These are phyloP conservation scores for Phlebopus sp. DNA, from an alignment of 1,284 basidiomycete genomes.

Conservation along the genomic window DNA sequence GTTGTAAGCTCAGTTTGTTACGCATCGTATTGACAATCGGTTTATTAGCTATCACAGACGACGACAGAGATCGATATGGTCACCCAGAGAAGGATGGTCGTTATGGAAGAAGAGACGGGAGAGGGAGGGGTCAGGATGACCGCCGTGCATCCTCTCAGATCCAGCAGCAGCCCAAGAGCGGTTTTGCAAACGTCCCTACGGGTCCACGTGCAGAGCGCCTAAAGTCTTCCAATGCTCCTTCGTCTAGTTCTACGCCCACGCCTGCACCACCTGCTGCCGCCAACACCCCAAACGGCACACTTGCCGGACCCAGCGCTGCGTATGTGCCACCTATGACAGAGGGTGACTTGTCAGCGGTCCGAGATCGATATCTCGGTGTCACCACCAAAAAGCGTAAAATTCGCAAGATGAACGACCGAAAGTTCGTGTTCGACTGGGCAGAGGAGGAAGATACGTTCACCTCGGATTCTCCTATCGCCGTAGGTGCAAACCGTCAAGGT, in stretches of 20 bases:
- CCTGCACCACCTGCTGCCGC: constrained; percentile 45
- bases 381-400: constrained; percentile 92
- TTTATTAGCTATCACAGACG: constrained; percentile 43
- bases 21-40: constrained; percentile 10
- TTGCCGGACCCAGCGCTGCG: constrained; percentile 37
- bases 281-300: constrained; percentile 15
- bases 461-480: constrained; percentile 60
- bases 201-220: constrained; percentile 76
- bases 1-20: constrained; percentile 42
- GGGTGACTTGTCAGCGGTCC: constrained; percentile 72
- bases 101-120: constrained; percentile 34
- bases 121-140: constrained; percentile 30
- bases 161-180: constrained; percentile 29
- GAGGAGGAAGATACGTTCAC: constrained; percentile 87
- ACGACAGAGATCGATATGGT: constrained; percentile 53
- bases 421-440: constrained; percentile 99
- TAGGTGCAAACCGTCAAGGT: constrained; percentile 67
- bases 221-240: constrained; percentile 37
- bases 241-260: constrained; percentile 29
- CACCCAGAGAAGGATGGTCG: constrained; percentile 50
- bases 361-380: constrained; percentile 87
- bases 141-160: constrained; percentile 33
- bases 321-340: constrained; percentile 74
- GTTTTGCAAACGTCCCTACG: constrained; percentile 72
- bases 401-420: constrained; percentile 91